These are phyloP conservation scores for Leccinum disarticulatum DNA, from an alignment of 768 basidiomycete species.

Conservation along the genomic window DNA sequence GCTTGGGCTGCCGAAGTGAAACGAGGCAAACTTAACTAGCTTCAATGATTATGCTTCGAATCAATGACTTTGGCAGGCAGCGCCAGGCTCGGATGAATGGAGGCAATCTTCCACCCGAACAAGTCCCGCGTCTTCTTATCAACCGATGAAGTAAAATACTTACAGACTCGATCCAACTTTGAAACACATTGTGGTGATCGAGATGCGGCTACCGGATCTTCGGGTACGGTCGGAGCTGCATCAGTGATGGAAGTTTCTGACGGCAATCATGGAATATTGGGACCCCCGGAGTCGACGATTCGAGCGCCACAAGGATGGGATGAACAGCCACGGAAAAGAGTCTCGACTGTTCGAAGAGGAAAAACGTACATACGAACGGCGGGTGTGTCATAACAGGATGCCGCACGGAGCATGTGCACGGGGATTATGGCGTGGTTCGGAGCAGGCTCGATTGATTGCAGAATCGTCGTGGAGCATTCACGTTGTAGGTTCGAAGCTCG, in stretches of 20 bases:
- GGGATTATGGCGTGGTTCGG: constrained; percentile 7
- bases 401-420: constrained; percentile 20
- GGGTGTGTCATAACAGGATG: background rate
- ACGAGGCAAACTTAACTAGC: constrained; percentile 1
- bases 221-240: background rate
- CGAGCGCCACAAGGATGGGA: constrained; percentile 14
- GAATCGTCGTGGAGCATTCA: constrained; percentile 22
- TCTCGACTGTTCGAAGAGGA: background rate
- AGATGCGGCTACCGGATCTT: background rate
- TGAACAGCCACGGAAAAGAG: constrained; percentile 10
- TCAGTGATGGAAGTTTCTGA: background rate
- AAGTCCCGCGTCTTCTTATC: constrained; percentile 6
- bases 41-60: constrained; percentile 5
- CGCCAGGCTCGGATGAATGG: constrained; percentile 4
- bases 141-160: constrained; percentile 14
- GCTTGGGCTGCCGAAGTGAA: background rate
- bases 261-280: constrained; percentile 15
- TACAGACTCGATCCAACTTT: constrained; percentile 3
- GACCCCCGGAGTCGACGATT: background rate
- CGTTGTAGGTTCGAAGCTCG: constrained; percentile 18
- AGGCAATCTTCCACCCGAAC: constrained; percentile 9
- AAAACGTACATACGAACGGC: constrained; percentile 9
- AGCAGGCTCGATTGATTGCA: constrained; percentile 10
- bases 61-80: constrained; percentile 2
- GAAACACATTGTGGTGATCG: constrained; percentile 1